Evolutionary conservation across 306 rosid species (phyloP).

Genomic region (Vigna reflexopilosa): DNA sequence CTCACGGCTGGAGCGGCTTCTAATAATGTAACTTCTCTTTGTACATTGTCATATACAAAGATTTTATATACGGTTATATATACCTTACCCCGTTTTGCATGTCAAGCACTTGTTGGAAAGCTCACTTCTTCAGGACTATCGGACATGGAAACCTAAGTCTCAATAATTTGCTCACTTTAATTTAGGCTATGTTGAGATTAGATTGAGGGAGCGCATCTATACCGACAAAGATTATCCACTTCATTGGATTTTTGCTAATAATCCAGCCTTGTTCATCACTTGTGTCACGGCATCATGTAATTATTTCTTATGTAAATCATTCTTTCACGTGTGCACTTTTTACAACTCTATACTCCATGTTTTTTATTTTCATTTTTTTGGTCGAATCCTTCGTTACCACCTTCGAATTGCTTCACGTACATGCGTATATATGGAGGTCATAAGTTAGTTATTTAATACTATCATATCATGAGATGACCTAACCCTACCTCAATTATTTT

Average conservation of each 20-base stretch:
- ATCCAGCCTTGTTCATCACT: constrained; percentile 36
- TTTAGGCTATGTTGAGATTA: constrained; percentile 47
- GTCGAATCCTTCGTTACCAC: not conserved
- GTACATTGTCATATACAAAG: constrained; percentile 48
- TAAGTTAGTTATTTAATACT: constrained; percentile 2
- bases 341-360: not conserved
- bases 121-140: constrained; percentile 37
- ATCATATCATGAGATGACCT: not conserved
- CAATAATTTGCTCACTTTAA: constrained; percentile 38
- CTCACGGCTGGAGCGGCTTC: constrained; percentile 62
- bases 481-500: not conserved
- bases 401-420: constrained; percentile 26
- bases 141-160: constrained; percentile 36
- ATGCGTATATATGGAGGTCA: not conserved
- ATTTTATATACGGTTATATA: constrained; percentile 46
- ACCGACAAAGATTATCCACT: constrained; percentile 34
- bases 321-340: constrained; percentile 34
- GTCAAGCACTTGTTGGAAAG: constrained; percentile 43
- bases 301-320: constrained; percentile 39
- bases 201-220: constrained; percentile 45
- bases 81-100: constrained; percentile 48
- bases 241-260: constrained; percentile 45
- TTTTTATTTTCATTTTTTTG: not conserved
- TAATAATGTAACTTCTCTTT: constrained; percentile 47
- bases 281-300: constrained; percentile 37